These are phyloP conservation scores for Trichoderma sp. DNA, from an alignment of 2,329 filamentous ascomycete genomes.

Conservation along the genomic window DNA sequence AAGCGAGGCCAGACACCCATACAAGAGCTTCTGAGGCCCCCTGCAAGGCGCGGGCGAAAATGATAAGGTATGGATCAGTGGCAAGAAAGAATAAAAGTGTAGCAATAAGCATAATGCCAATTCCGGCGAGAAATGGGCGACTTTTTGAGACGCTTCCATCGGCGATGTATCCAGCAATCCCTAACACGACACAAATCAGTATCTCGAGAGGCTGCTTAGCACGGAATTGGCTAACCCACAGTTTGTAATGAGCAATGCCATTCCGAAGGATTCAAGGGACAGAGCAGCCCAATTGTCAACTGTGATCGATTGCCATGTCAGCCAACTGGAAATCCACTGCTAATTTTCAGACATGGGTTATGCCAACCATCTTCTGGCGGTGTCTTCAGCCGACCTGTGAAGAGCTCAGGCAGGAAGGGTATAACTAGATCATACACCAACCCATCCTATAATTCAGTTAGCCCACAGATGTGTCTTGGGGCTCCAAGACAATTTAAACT, in stretches of 20 bases:
- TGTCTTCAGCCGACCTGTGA: constrained; percentile 21
- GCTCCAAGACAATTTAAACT: background rate
- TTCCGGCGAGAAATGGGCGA: constrained; percentile 21
- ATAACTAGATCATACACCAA: constrained; percentile 28
- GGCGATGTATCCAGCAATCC: constrained; percentile 26
- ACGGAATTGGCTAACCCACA: constrained; percentile 1
- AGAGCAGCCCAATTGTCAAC: constrained; percentile 25
- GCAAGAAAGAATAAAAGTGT: constrained; percentile 27
- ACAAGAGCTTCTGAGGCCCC: constrained; percentile 26
- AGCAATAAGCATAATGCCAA: constrained; percentile 24
- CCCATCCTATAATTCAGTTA: constrained; percentile 4
- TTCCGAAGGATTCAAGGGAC: constrained; percentile 26
- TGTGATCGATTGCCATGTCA: background rate
- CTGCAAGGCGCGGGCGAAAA: constrained; percentile 23
- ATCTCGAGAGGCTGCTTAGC: background rate
- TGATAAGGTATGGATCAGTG: constrained; percentile 18
- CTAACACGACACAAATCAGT: background rate
- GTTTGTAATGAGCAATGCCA: constrained; percentile 26
- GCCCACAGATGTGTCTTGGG: background rate
- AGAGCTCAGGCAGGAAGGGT: constrained; percentile 27
- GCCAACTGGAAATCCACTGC: background rate
- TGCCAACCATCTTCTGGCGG: constrained; percentile 26
- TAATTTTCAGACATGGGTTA: background rate
- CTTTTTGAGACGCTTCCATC: constrained; percentile 27
- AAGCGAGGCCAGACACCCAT: constrained; percentile 27